Base-by-base conservation (phyloP, 2,329 filamentous ascomycete genomes). In the Truncatella angustata region DNA sequence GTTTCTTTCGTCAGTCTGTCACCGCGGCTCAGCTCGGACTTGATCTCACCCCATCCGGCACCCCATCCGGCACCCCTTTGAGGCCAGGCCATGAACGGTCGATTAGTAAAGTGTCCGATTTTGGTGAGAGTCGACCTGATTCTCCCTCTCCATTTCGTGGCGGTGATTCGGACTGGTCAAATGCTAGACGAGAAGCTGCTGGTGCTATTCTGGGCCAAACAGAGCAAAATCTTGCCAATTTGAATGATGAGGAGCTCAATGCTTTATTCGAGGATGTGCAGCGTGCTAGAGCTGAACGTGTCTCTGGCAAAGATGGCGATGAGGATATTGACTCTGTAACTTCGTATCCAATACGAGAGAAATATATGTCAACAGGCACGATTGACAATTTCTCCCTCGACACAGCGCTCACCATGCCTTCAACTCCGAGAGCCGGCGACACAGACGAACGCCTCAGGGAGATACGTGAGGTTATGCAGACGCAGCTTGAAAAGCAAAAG, bases 351-450 rank as follows among this genome's bases (percentile, higher is more conserved):
- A 78, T 92, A 26, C 82, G 94, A 48, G 94, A 99, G 62, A 97
- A 97, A 65, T 97, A 97, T 70, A 83, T 96, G 74, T 97, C 92
- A 3, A 94, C 88, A 51, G 93, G 93, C 2, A 97, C 93, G 0
- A 80, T 97, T 49, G 94, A 99, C 71, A 97, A 96, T 66, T 94
- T 97, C 63, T 97, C 93, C 2, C 78, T 99, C 14, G 94, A 99
- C 66, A 99, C 94, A 1, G 88, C 87, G 11, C 78, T 99, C 47
- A 99, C 94, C 0, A 91, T 97, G 79, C 94, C 94, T 2, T 95
- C 91, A 0, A 97, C 93, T 0, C 94, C 94, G 2, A 89, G 84
- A 55, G 85, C 88, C 54, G 82, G 81, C 21, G 90, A 92, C 51
- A 82, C 85, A 0, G 91, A 93, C 44, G 87, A 93, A 23, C 82